Evolutionary conservation across 139 green algal species (phyloP), one percentile per base, ranked within the genome.

Genomic region (Chlorella sp.): DNA sequence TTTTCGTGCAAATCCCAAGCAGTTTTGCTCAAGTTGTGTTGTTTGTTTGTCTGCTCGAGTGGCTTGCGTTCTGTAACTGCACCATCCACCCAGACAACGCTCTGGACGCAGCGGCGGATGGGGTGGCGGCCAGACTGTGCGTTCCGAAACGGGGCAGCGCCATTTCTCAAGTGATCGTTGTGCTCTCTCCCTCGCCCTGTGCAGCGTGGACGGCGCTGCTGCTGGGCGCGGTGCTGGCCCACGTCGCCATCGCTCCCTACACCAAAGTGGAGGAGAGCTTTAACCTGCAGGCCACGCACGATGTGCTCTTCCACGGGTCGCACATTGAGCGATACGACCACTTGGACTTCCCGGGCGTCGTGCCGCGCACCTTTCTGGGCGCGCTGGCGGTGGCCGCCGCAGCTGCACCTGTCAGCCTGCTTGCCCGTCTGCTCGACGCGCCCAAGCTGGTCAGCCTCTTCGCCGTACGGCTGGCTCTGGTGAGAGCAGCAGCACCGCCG

Each of bases 191-290:
- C n/a, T n/a, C n/a, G n/a, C n/a, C n/a, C n/a, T n/a, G n/a, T n/a
- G 50, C 63, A 79, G 73, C 50, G 2, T 73, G 48, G 48, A 67
- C 63, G n/a, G n/a, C 59, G 63, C 50, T 83, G 33, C 53, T 88
- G 41, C 19, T 61, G 15, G 53, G 29, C 19, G 70, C 65, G 17
- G 66, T 82, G 14, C 12, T 73, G 9, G 42, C 73, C 1, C 82
- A 89, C 55, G 31, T 87, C 21, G 1, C 73, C 0, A 2, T 76
- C 0, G 71, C 81, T 2, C 92, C 92, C 21, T 97, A 82, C 73
- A 92, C 88, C 38, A 97, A 97, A 45, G 93, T 97, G 27, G 92
- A 97, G 80, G 92, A 97, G 83, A 92, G 84, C 73, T 97, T 97
- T 82, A 93, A 92, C 55, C 27, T 93, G 41, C 88, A 94, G 35